A percentile compares a stretch with the other conserved stretches of the same genome.
Evolutionary conservation across 2,329 filamentous ascomycete genomes (phyloP).

Genomic region (Gliomastix tumulicola): DNA sequence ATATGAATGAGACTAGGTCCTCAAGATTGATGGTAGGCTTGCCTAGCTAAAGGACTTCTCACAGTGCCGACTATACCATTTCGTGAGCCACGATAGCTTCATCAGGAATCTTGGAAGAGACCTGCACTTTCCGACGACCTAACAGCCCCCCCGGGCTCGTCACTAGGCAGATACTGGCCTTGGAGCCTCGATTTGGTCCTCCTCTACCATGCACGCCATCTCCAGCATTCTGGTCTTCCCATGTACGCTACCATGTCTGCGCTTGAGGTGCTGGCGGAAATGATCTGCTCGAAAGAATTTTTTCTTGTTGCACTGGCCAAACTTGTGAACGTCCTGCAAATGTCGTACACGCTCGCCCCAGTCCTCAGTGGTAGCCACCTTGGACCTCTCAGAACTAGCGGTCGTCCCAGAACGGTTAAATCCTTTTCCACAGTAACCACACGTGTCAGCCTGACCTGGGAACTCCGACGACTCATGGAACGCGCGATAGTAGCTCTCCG

Average conservation of each 20-base stretch:
- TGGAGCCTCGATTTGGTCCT: slow-evolving; percentile 55
- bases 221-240: slow-evolving; percentile 99
- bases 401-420: slow-evolving; percentile 52
- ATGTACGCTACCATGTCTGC: slow-evolving; percentile 91
- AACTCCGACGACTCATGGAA: slow-evolving; percentile 75
- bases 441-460: slow-evolving; percentile 67
- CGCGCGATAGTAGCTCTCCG: slow-evolving; percentile 69
- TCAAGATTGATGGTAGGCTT: too few species aligned
- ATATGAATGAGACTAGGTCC: too few species aligned
- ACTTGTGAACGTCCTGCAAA: slow-evolving; percentile 88
- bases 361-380: slow-evolving; percentile 65
- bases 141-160: too few species aligned
- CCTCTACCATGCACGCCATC: slow-evolving; percentile 88
- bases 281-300: slow-evolving; percentile 98
- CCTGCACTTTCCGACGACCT: too few species aligned
- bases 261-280: slow-evolving; percentile 96
- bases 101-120: too few species aligned
- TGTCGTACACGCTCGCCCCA: slow-evolving; percentile 86
- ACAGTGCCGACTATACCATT: too few species aligned
- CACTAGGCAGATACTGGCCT: too few species aligned
- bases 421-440: slow-evolving; percentile 93
- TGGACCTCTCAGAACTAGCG: slow-evolving; percentile 25
- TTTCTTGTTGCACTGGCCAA: slow-evolving; percentile 97
- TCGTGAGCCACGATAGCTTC: too few species aligned
- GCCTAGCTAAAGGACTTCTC: too few species aligned